Conservation (phyloP, 2,329 filamentous ascomycete genomes). For the Monosporascus cannonballus region DNA sequence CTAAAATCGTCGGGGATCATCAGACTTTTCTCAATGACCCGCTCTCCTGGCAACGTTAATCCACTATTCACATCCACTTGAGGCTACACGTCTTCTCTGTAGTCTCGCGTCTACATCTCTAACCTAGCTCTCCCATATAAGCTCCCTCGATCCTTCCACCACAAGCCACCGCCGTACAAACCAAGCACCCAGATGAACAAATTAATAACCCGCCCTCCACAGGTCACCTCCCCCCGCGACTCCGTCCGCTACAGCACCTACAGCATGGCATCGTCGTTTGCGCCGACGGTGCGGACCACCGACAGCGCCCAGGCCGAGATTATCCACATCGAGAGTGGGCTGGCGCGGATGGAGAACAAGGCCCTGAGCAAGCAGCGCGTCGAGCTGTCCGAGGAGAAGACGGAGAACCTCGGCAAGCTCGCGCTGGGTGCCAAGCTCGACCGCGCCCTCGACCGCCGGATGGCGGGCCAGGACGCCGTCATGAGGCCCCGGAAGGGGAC, state of each 20-base stretch:
- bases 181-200: not conserved
- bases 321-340: conserved; percentile 66
- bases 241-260: conserved; percentile 55
- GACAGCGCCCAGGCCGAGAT: conserved; percentile 54
- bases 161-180: not conserved
- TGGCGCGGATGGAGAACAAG: conserved; percentile 87
- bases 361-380: conserved; percentile 78
- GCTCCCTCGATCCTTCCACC: not conserved
- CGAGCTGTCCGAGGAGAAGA: conserved; percentile 71
- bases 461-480: conserved; percentile 84
- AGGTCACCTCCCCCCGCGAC: conserved; percentile 37
- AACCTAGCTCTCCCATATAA: too few species aligned
- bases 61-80: too few species aligned
- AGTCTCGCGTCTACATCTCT: too few species aligned
- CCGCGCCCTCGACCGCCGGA: conserved; percentile 75
- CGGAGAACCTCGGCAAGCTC: conserved; percentile 75
- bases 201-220: conserved; percentile 1
- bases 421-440: conserved; percentile 88
- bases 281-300: conserved; percentile 46
- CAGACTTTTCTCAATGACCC: too few species aligned
- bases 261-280: conserved; percentile 55
- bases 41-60: too few species aligned
- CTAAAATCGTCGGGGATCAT: too few species aligned
- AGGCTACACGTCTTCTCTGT: too few species aligned
- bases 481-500: conserved; percentile 56